A percentile compares a stretch with the other conserved stretches of the same genome.
Evolutionary conservation across 2,329 filamentous ascomycete genomes (phyloP).

Genomic region (Pseudocercospora macadamiae): DNA sequence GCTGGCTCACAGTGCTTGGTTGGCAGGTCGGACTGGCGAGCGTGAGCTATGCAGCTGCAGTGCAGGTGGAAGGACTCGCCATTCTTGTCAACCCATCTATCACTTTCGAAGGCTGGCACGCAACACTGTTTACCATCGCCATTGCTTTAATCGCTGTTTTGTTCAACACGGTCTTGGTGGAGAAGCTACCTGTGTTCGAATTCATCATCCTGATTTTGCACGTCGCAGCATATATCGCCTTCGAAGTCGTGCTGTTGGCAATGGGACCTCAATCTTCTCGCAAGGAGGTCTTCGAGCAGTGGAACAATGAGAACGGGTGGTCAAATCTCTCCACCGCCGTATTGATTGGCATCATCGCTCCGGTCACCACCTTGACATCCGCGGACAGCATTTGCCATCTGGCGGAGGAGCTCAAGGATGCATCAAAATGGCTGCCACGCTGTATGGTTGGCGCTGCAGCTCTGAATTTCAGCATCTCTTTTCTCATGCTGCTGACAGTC

Average conservation of each 20-base stretch:
- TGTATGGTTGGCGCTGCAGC: slow-evolving; percentile 28
- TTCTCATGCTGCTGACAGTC: slow-evolving; percentile 16
- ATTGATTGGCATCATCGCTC: slow-evolving; percentile 26
- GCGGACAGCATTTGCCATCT: slow-evolving; percentile 23
- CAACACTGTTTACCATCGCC: slow-evolving; percentile 44
- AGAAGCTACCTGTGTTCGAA: slow-evolving; percentile 32
- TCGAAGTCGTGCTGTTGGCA: slow-evolving; percentile 26
- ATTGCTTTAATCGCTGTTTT: slow-evolving; percentile 21
- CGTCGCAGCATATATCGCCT: slow-evolving; percentile 29
- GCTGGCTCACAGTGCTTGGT: slow-evolving; percentile 44
- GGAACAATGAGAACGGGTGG: slow-evolving; percentile 25
- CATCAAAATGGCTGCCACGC: slow-evolving; percentile 26
- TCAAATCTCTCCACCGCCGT: slow-evolving; percentile 19
- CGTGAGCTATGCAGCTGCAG: slow-evolving; percentile 47
- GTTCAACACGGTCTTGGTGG: slow-evolving; percentile 31
- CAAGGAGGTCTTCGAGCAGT: slow-evolving; percentile 20
- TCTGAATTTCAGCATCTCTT: slow-evolving; percentile 24
- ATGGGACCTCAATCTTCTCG: slow-evolving; percentile 24
- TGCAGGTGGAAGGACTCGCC: slow-evolving; percentile 48
- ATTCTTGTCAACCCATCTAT: slow-evolving; percentile 48
- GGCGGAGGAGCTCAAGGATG: slow-evolving; percentile 35
- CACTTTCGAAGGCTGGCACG: slow-evolving; percentile 46
- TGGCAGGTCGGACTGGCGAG: slow-evolving; percentile 45
- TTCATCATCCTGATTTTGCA: slow-evolving; percentile 37
- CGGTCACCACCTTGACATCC: slow-evolving; percentile 18